Percentiles rank a stretch among this genome's conserved stretches.
phyloP scores from a whole-genome alignment of 805 yeast genomes.

The Saccharomyces paradoxus region DNA sequence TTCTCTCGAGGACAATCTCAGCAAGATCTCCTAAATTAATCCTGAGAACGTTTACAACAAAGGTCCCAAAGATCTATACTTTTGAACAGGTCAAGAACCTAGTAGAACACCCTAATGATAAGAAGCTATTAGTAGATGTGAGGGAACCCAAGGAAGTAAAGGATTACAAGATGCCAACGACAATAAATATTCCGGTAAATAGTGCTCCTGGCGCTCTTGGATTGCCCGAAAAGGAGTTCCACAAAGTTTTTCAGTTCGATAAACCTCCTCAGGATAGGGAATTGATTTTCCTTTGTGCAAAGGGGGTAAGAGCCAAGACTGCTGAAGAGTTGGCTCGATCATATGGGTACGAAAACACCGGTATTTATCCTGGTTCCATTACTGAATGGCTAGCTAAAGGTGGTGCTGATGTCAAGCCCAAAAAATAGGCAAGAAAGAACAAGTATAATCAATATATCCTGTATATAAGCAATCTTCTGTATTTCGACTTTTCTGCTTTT shows the following conservation, averaged over 20 bases:
- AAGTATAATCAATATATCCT: background rate
- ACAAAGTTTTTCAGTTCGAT: constrained; percentile 67
- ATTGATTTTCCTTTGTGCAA: constrained; percentile 83
- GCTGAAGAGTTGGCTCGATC: constrained; percentile 89
- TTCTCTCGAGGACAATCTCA: background rate
- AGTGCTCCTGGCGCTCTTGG: constrained; percentile 89
- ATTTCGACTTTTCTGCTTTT: background rate
- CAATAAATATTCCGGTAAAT: constrained; percentile 83
- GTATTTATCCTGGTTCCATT: constrained; percentile 80
- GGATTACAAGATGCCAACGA: constrained; percentile 72
- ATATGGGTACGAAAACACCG: constrained; percentile 77
- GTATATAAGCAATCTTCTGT: background rate
- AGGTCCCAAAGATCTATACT: constrained; percentile 39
- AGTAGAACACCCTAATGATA: constrained; percentile 38
- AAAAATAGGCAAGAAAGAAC: background rate
- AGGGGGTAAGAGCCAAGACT: constrained; percentile 83
- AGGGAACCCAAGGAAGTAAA: constrained; percentile 79
- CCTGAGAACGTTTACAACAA: constrained; percentile 12
- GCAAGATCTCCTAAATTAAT: constrained; percentile 3
- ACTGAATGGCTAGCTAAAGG: constrained; percentile 62
- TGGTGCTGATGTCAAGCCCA: constrained; percentile 15
- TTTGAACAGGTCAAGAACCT: constrained; percentile 46
- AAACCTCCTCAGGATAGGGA: constrained; percentile 70
- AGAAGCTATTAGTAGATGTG: constrained; percentile 68
- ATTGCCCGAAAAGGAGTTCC: constrained; percentile 68